These are phyloP conservation scores for Cryptococcus sp. DNA, from an alignment of 1,284 basidiomycete species.

Conservation along the genomic window DNA sequence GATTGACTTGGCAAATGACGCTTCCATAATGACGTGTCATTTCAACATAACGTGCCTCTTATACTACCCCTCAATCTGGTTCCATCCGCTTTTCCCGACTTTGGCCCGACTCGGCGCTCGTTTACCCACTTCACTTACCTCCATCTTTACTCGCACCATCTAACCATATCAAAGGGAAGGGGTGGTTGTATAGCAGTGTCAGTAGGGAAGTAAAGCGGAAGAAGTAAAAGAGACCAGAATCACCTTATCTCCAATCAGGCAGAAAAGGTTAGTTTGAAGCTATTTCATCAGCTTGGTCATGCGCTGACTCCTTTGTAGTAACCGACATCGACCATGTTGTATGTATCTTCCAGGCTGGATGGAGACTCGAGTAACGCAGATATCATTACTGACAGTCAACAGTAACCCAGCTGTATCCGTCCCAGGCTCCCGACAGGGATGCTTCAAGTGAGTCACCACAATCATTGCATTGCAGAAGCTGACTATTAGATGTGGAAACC, in stretches of 20 bases:
- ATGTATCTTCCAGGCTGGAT: background rate
- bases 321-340: constrained; percentile 9
- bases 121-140: constrained; percentile 35
- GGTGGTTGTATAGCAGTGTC: background rate
- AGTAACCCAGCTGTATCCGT: constrained; percentile 32
- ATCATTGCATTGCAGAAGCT: background rate
- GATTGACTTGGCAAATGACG: too few species aligned
- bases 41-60: too few species aligned
- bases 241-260: too few species aligned
- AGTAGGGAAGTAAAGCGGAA: background rate
- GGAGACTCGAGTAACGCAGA: background rate
- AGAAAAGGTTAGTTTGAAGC: background rate
- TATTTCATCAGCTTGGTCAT: too few species aligned
- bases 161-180: background rate
- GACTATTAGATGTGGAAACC: constrained; percentile 32
- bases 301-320: background rate
- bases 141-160: constrained; percentile 34
- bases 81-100: constrained; percentile 39
- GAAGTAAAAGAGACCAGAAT: background rate
- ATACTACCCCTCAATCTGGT: too few species aligned
- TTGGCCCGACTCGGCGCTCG: constrained; percentile 37
- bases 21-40: too few species aligned
- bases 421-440: constrained; percentile 45
- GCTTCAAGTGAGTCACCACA: constrained; percentile 39
- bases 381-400: too few species aligned